phyloP scores from a whole-genome alignment of 2,329 filamentous ascomycete genomes.

The Lasiodiplodia sp. region DNA sequence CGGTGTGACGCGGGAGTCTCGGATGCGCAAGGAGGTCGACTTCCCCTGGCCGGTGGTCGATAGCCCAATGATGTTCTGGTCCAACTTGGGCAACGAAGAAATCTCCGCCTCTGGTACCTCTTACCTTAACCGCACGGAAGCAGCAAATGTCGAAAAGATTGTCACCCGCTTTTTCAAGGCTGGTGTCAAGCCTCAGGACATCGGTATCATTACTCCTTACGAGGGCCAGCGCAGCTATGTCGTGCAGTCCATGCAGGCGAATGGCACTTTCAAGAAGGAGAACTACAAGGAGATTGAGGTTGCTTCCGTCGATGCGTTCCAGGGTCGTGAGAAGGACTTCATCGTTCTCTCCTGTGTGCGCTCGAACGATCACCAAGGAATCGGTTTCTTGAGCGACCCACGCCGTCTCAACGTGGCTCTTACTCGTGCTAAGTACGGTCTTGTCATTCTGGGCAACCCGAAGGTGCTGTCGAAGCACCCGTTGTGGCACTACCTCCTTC shows the following conservation, averaged over 20 bases:
- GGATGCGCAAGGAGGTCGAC: conserved; percentile 90
- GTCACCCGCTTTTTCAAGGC: conserved; percentile 99
- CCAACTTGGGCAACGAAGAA: conserved; percentile 95
- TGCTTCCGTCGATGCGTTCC: conserved; percentile 97
- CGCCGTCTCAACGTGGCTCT: conserved; percentile 96
- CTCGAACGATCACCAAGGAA: conserved; percentile 98
- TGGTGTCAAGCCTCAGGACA: conserved; percentile 89
- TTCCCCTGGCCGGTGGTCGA: conserved; percentile 97
- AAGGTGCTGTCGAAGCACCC: conserved; percentile 98
- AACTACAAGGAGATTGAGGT: conserved; percentile 99
- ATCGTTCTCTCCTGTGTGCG: conserved; percentile 97
- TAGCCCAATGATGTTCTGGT: conserved; percentile 99
- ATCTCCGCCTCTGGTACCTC: conserved; percentile 98
- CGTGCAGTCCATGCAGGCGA: conserved; percentile 99
- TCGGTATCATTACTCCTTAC: conserved; percentile 98
- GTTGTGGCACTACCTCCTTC: conserved; percentile 91
- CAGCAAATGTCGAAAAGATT: conserved; percentile 97
- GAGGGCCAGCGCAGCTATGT: conserved; percentile 98
- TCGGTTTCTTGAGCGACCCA: conserved; percentile 97
- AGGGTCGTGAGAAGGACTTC: conserved; percentile 98
- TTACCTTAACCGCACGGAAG: conserved; percentile 96
- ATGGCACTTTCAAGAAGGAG: conserved; percentile 97
- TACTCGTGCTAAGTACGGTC: conserved; percentile 94
- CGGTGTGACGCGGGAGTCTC: conserved; percentile 87
- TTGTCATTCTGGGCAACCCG: conserved; percentile 96